Evolutionary conservation across 805 yeast species (phyloP).

Genomic region (Sugiyamaella valdiviana): DNA sequence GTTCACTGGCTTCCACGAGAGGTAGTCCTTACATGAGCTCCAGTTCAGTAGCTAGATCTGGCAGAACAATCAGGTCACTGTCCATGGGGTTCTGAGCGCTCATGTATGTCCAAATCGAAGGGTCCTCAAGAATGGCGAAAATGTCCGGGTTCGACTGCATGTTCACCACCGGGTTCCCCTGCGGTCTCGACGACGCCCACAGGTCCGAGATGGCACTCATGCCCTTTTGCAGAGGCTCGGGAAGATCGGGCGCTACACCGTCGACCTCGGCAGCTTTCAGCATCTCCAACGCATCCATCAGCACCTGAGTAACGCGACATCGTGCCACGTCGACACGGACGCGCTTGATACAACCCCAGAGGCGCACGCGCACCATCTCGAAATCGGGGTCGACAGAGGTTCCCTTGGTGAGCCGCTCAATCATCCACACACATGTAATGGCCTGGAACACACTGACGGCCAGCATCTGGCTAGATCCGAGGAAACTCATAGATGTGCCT

Average conservation of each 20-base stretch:
- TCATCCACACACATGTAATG: constrained; percentile 7
- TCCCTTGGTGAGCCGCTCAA: not conserved
- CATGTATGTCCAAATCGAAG: not conserved
- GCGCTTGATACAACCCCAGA: not conserved
- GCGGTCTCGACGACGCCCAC: not conserved
- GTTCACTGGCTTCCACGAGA: no score
- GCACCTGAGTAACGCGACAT: not conserved
- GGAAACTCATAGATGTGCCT: not conserved
- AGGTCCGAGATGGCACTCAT: not conserved
- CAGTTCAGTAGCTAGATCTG: not conserved
- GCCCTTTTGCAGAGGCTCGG: not conserved
- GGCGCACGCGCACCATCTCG: not conserved
- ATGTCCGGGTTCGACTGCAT: not conserved
- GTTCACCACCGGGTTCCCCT: no score
- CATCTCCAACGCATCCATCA: not conserved
- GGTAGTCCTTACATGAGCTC: not conserved
- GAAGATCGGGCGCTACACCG: not conserved
- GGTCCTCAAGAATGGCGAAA: not conserved
- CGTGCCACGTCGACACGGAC: not conserved
- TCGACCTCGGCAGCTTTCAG: not conserved
- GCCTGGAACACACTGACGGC: constrained; percentile 9
- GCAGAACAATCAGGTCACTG: not conserved
- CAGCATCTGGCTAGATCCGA: constrained; percentile 3
- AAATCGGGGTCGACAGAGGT: not conserved
- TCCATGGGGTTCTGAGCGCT: not conserved